Evolutionary conservation across 352 stramenopile species (phyloP).

Genomic region (Globisporangium barbulae): DNA sequence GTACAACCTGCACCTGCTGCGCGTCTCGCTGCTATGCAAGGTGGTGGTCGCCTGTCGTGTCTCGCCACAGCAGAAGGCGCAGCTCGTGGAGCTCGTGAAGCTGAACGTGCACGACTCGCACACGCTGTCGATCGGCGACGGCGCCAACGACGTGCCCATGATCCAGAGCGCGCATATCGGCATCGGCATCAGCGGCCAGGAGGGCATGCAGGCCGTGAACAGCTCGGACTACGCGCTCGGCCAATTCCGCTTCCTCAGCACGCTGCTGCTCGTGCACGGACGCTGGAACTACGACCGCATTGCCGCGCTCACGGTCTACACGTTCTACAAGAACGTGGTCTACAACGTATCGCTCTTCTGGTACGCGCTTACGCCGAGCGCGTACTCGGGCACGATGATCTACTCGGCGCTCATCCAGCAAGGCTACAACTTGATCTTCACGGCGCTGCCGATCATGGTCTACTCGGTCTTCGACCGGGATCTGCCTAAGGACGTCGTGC

Average conservation of each 20-base stretch:
- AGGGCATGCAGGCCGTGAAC: slow-evolving; percentile 96
- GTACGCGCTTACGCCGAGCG: slow-evolving; percentile 82
- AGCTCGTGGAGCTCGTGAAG: slow-evolving; percentile 96
- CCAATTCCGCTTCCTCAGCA: slow-evolving; percentile 79
- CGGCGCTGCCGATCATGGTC: slow-evolving; percentile 89
- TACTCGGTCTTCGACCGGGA: slow-evolving; percentile 83
- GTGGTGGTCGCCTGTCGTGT: slow-evolving; percentile 98
- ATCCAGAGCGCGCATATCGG: slow-evolving; percentile 90
- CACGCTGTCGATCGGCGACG: slow-evolving; percentile 89
- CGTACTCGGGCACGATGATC: slow-evolving; percentile 90
- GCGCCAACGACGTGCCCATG: slow-evolving; percentile 90
- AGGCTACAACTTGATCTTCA: slow-evolving; percentile 96
- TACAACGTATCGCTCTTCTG: slow-evolving; percentile 91
- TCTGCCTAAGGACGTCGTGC: slow-evolving; percentile 56
- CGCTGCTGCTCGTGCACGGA: slow-evolving; percentile 75
- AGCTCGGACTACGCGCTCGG: slow-evolving; percentile 81
- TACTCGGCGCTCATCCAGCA: slow-evolving; percentile 86
- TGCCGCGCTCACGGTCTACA: slow-evolving; percentile 88
- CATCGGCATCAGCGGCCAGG: slow-evolving; percentile 95
- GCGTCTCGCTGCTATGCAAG: slow-evolving; percentile 88
- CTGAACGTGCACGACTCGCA: slow-evolving; percentile 78
- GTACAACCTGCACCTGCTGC: slow-evolving; percentile 79
- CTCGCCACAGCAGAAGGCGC: slow-evolving; percentile 97
- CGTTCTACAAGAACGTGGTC: slow-evolving; percentile 92
- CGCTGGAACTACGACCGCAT: slow-evolving; percentile 87